A percentile compares a stretch with the other conserved stretches of the same genome.
phyloP scores from a whole-genome alignment of 2,329 filamentous ascomycete genomes.

The Mycocentrospora acerina region DNA sequence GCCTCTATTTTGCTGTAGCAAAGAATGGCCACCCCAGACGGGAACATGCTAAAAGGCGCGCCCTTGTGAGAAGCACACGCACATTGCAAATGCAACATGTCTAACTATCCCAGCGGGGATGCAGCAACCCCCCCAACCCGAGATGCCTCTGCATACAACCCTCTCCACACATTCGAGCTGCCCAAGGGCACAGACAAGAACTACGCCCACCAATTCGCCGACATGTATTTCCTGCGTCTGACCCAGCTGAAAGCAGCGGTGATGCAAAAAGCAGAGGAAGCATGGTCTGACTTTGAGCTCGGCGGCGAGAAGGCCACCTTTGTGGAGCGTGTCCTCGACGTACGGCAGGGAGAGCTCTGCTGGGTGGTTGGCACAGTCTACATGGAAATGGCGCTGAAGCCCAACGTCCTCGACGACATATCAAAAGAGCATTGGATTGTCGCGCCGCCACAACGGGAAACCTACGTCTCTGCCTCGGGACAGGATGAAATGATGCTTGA shows the following conservation, averaged over 20 bases:
- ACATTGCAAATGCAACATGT: too few relatives aligned
- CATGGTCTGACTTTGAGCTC: conserved; percentile 77
- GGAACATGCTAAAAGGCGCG: conserved; percentile 27
- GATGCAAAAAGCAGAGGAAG: conserved; percentile 69
- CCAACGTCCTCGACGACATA: conserved; percentile 92
- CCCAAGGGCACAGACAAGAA: conserved; percentile 64
- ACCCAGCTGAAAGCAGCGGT: conserved; percentile 83
- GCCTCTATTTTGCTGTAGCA: background rate
- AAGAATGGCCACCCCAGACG: conserved; percentile 19
- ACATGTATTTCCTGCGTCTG: conserved; percentile 95
- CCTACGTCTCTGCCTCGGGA: conserved; percentile 67
- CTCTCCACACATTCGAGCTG: conserved; percentile 73
- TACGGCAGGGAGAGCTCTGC: conserved; percentile 91
- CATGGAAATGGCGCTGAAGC: conserved; percentile 96
- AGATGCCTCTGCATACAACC: conserved; percentile 64
- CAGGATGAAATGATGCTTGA: conserved; percentile 81
- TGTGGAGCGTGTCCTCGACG: conserved; percentile 89
- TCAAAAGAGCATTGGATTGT: conserved; percentile 94
- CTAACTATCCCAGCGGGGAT: conserved; percentile 28
- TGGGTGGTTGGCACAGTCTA: conserved; percentile 95
- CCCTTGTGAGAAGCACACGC: conserved; percentile 30
- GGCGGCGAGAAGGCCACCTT: conserved; percentile 72
- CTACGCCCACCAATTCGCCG: conserved; percentile 93
- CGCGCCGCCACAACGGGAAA: conserved; percentile 73
- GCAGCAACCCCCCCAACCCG: conserved; percentile 23